Percentiles rank a stretch among this genome's conserved stretches.
Evolutionary conservation across 305 asterid genomes (phyloP).

Genomic region (Plantago lanceolata): DNA sequence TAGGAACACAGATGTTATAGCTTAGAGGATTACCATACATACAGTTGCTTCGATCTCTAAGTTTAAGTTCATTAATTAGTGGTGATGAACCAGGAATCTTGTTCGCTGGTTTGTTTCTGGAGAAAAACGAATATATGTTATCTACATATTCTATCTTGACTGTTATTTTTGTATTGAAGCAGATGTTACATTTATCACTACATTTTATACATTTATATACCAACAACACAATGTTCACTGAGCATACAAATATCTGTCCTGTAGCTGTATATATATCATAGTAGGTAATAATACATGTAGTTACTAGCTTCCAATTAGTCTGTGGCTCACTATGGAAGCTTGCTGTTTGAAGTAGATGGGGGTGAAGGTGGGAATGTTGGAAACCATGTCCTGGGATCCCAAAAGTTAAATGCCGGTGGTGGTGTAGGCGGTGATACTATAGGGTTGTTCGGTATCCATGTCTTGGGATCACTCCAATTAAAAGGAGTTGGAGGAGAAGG

Average conservation of each 20-base stretch:
- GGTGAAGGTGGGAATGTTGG: slow-evolving; percentile 35
- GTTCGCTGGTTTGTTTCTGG: not conserved
- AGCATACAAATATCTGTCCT: not conserved
- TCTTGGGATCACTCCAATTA: slow-evolving; percentile 28
- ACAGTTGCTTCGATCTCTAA: too few relatives aligned
- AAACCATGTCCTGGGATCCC: slow-evolving; percentile 39
- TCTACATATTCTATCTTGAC: not conserved
- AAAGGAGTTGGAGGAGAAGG: slow-evolving; percentile 23
- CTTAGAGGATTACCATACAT: not conserved
- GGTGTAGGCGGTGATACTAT: slow-evolving; percentile 17
- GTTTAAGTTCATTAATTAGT: too few relatives aligned
- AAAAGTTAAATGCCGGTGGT: slow-evolving; percentile 27
- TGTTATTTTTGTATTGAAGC: not conserved
- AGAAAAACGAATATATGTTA: too few relatives aligned
- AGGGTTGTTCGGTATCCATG: slow-evolving; percentile 30
- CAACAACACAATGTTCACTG: not conserved
- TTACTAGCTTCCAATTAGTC: not conserved
- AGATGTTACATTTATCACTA: not conserved
- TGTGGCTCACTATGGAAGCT: slow-evolving; percentile 23
- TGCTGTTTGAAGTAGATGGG: slow-evolving; percentile 21
- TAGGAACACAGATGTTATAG: not conserved
- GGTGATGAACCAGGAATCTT: not conserved
- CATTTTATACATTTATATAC: not conserved
- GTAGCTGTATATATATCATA: not conserved
- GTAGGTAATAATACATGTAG: not conserved